These are phyloP conservation scores for Ophiostoma sp. DNA, from an alignment of 2,329 filamentous ascomycete species.

Conservation along the genomic window DNA sequence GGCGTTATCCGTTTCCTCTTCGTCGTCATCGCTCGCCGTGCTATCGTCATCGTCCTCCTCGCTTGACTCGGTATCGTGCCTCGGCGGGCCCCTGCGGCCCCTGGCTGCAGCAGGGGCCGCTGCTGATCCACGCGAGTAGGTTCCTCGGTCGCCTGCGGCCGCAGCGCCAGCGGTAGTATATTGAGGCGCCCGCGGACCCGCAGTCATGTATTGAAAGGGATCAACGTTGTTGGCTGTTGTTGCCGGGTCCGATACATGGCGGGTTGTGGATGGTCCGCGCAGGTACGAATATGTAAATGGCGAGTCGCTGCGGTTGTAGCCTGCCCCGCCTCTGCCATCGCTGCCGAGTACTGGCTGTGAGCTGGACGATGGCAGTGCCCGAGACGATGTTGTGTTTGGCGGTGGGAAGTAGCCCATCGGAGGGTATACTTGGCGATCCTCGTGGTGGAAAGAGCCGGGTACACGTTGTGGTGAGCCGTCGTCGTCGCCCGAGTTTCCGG, in stretches of 20 bases:
- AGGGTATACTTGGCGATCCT: conserved; percentile 43
- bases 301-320: conserved; percentile 41
- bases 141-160: conserved; percentile 34
- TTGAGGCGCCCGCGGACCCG: conserved; percentile 44
- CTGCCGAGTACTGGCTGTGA: conserved; percentile 36
- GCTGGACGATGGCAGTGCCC: conserved; percentile 33
- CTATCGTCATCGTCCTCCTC: conserved; percentile 35
- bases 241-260: conserved; percentile 50
- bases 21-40: conserved; percentile 37
- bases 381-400: conserved; percentile 37
- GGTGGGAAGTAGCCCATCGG: conserved; percentile 55
- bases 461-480: conserved; percentile 37
- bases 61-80: conserved; percentile 33
- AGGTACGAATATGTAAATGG: conserved; percentile 51
- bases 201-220: conserved; percentile 56
- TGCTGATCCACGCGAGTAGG: conserved; percentile 24
- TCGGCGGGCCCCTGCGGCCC: conserved; percentile 39
- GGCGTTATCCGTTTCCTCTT: conserved; percentile 23
- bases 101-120: conserved; percentile 37
- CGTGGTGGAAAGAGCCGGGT: conserved; percentile 41
- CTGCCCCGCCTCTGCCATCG: conserved; percentile 37
- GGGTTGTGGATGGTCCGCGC: conserved; percentile 38
- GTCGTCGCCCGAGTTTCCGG: conserved; percentile 35
- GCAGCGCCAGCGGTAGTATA: conserved; percentile 37
- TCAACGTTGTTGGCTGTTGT: conserved; percentile 39